A percentile compares a stretch with the other conserved stretches of the same genome.
phyloP scores from a whole-genome alignment of 2,329 filamentous ascomycete species.

The Ophiostoma novo-ulmi region DNA sequence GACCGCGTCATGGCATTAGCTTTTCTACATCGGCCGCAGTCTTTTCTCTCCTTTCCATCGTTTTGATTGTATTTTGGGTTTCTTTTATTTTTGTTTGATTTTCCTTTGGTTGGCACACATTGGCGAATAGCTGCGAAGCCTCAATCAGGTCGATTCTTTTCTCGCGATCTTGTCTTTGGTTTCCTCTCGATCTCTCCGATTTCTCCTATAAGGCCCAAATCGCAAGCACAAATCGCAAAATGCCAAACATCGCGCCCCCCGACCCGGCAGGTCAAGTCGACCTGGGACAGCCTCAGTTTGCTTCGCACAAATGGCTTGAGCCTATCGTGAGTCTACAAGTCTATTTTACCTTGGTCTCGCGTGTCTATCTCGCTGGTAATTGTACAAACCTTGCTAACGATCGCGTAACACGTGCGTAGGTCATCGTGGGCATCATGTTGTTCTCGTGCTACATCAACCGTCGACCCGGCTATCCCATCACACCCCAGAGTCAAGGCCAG shows the following conservation, averaged over 20 bases:
- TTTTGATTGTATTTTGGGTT: neutral
- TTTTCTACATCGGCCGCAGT: neutral
- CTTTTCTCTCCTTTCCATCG: neutral
- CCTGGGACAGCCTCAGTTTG: constrained; percentile 4
- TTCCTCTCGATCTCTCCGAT: neutral
- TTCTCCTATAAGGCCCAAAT: neutral
- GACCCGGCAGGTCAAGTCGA: neutral
- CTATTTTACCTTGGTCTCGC: neutral
- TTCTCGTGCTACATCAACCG: constrained; percentile 14
- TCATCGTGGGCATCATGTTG: constrained; percentile 10
- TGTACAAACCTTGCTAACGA: neutral
- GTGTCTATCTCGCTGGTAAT: neutral
- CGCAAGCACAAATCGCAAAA: neutral
- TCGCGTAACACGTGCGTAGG: neutral
- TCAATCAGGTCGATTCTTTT: neutral
- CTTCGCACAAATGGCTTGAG: constrained; percentile 11
- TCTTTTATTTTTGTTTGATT: neutral
- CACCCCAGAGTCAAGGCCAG: neutral
- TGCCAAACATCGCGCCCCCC: neutral
- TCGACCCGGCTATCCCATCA: constrained; percentile 1
- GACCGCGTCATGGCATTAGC: neutral
- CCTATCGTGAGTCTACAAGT: constrained; percentile 6
- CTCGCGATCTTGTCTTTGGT: neutral
- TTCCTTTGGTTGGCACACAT: neutral
- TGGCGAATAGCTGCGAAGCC: neutral